Conservation (phyloP, 176 grass and related monocot species). For the Aegilops tauschii region DNA sequence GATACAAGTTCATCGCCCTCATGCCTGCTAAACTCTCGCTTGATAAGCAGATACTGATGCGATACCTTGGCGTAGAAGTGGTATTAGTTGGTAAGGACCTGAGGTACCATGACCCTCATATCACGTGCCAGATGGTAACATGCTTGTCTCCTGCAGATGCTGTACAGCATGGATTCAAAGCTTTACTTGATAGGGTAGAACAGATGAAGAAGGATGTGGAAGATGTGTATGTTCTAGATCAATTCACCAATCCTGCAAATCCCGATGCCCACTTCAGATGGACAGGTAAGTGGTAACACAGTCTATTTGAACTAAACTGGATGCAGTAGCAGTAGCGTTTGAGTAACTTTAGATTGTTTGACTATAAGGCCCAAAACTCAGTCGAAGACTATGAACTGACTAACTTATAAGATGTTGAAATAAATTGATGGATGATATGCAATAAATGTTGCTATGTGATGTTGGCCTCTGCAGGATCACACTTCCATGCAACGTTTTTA, state of each 20-base stretch:
- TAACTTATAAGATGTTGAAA: neutral
- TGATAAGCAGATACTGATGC: conserved; percentile 72
- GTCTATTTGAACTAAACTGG: conserved; percentile 5
- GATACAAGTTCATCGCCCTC: conserved; percentile 70
- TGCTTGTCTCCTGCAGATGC: conserved; percentile 53
- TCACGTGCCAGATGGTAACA: neutral
- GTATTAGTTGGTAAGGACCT: conserved; percentile 61
- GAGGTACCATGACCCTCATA: neutral
- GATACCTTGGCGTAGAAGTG: conserved; percentile 70
- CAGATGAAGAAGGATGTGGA: conserved; percentile 55
- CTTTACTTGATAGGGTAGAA: conserved; percentile 53
- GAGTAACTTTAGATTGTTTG: neutral
- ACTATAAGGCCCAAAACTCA: neutral
- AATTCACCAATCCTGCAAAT: conserved; percentile 73
- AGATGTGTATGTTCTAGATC: conserved; percentile 65
- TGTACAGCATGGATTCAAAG: conserved; percentile 56
- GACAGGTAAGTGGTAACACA: neutral
- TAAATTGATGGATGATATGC: neutral
- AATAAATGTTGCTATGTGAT: neutral
- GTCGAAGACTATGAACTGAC: neutral
- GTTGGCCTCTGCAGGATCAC: neutral
- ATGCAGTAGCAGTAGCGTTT: neutral
- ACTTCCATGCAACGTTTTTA: neutral
- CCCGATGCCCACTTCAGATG: conserved; percentile 73
- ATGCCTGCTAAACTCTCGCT: conserved; percentile 59